Evolutionary conservation across 208 protist species (phyloP).

Genomic region (Crithidia expoeki): DNA sequence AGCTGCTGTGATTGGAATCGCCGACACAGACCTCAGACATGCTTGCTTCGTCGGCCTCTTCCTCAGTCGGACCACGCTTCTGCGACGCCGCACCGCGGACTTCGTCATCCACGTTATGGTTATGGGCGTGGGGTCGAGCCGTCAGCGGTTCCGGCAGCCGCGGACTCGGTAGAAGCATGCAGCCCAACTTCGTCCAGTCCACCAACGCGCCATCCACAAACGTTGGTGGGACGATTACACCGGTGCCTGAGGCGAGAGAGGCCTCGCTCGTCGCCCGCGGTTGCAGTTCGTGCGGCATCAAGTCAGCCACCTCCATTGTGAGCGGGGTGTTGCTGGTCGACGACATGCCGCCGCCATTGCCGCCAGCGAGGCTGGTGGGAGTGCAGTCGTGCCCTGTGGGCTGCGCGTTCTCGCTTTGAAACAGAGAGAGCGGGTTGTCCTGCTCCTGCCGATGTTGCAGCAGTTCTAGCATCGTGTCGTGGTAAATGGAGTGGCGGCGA

Average conservation of each 20-base stretch:
- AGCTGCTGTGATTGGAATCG: constrained; percentile 11
- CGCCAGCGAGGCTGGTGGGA: constrained; percentile 1
- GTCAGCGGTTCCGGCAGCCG: constrained; percentile 14
- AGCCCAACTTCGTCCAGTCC: constrained; percentile 19
- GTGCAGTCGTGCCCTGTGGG: constrained; percentile 1
- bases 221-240: not conserved
- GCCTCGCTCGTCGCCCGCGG: constrained; percentile 3
- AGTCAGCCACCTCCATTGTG: not conserved
- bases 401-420: constrained; percentile 6
- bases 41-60: not conserved
- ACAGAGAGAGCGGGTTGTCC: constrained; percentile 18
- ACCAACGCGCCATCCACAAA: constrained; percentile 12
- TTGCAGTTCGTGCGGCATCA: not conserved
- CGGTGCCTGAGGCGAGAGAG: constrained; percentile 2
- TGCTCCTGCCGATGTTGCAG: constrained; percentile 24
- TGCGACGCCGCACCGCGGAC: not conserved
- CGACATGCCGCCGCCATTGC: not conserved
- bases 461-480: constrained; percentile 25
- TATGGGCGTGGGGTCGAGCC: not conserved
- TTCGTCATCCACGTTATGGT: not conserved
- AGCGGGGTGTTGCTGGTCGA: constrained; percentile 12
- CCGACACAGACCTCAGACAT: not conserved
- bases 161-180: constrained; percentile 8
- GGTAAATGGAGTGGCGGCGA: constrained; percentile 31
- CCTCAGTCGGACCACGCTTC: not conserved